Percentiles rank a stretch among this genome's conserved stretches.
These are phyloP conservation scores for Moricandia moricandioides DNA, from an alignment of 345 rosid species.

Conservation along the genomic window DNA sequence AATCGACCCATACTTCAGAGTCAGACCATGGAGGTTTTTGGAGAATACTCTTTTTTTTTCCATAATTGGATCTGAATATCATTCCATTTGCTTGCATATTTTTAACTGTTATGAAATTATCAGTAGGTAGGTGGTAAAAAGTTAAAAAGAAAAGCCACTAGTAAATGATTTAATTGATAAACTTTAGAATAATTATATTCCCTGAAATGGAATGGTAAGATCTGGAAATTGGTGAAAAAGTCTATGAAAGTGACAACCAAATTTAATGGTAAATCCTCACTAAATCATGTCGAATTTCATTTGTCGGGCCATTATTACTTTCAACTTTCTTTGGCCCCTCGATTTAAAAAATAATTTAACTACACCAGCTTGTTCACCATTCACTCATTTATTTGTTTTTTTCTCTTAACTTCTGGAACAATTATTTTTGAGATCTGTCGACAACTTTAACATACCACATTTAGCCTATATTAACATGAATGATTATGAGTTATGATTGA, in stretches of 20 bases:
- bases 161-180: background rate
- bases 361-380: conserved; percentile 3
- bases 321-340: conserved; percentile 33
- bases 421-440: background rate
- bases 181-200: background rate
- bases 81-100: no score
- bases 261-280: conserved; percentile 35
- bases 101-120: no score
- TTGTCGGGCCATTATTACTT: conserved; percentile 37
- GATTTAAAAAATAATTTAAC: background rate
- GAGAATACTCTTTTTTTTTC: no score
- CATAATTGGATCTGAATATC: no score
- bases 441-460: background rate
- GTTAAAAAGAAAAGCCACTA: no score
- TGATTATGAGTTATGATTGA: background rate
- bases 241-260: conserved; percentile 37
- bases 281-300: conserved; percentile 30
- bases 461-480: background rate
- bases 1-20: no score
- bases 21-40: no score
- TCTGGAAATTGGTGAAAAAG: conserved; percentile 28
- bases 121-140: no score
- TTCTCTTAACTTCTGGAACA: background rate
- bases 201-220: background rate
- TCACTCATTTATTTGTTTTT: conserved; percentile 2